Percentiles rank a stretch among this genome's conserved stretches.
Conservation (phyloP, 2,329 filamentous ascomycete species). For the Rutstroemia sp. region DNA sequence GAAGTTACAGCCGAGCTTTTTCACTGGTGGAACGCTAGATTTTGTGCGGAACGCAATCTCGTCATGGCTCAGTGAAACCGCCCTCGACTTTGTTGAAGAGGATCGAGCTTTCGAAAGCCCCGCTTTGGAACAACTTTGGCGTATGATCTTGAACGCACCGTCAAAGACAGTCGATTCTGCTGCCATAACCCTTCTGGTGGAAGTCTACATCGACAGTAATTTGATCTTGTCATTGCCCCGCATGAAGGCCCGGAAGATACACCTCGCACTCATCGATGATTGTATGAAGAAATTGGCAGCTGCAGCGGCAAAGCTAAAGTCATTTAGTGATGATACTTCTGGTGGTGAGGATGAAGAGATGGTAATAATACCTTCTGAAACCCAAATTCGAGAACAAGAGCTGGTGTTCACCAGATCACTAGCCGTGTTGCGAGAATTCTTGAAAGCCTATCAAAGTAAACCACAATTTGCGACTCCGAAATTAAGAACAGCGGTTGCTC, state of each 20-base stretch:
- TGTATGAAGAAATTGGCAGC: constrained; percentile 64
- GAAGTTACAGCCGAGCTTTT: constrained; percentile 46
- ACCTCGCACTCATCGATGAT: constrained; percentile 64
- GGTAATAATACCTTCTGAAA: constrained; percentile 41
- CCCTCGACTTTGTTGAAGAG: constrained; percentile 43
- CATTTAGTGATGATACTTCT: constrained; percentile 35
- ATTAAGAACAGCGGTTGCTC: constrained; percentile 44
- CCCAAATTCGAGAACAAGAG: constrained; percentile 47
- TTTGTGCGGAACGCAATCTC: constrained; percentile 50
- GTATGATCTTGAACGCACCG: constrained; percentile 65
- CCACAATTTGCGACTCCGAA: constrained; percentile 53
- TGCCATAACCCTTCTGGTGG: constrained; percentile 65
- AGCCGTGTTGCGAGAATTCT: constrained; percentile 58
- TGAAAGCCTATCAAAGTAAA: constrained; percentile 56
- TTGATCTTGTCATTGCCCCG: constrained; percentile 44
- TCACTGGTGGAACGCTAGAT: constrained; percentile 54
- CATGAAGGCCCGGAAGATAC: constrained; percentile 47
- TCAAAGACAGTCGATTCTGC: constrained; percentile 56
- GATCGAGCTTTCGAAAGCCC: constrained; percentile 44
- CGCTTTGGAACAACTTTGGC: constrained; percentile 71
- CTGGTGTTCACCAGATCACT: constrained; percentile 62
- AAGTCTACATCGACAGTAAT: constrained; percentile 59
- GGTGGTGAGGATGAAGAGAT: constrained; percentile 46
- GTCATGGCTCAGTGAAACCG: constrained; percentile 40
- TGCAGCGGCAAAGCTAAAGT: constrained; percentile 51